phyloP scores from a whole-genome alignment of 805 yeast species.

The Lipomyces orientalis region DNA sequence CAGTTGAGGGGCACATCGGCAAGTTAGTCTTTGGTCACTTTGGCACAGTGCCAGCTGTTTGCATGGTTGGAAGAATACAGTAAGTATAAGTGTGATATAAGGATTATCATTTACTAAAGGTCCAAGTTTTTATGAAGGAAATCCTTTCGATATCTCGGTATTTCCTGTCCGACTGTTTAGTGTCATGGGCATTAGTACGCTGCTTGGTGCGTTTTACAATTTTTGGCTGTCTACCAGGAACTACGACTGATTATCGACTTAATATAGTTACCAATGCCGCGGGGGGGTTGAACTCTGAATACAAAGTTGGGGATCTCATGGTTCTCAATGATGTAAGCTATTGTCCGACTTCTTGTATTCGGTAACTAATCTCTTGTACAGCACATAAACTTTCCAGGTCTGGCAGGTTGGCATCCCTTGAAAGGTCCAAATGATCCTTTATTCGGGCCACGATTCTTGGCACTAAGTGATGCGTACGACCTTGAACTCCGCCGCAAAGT shows the following conservation, averaged over 20 bases:
- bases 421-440: conserved; percentile 82
- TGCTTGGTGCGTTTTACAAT: conserved; percentile 56
- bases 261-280: conserved; percentile 80
- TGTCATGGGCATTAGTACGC: conserved; percentile 61
- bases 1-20: conserved; percentile 88
- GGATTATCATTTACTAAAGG: neutral
- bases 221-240: neutral
- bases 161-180: conserved; percentile 83
- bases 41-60: conserved; percentile 79
- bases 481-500: conserved; percentile 68
- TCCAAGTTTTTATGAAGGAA: conserved; percentile 73
- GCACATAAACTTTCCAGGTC: conserved; percentile 89
- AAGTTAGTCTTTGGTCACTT: conserved; percentile 77
- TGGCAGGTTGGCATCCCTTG: conserved; percentile 85
- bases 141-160: conserved; percentile 77
- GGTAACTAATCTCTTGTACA: conserved; percentile 11
- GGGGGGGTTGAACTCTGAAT: conserved; percentile 77
- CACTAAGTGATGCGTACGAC: conserved; percentile 89
- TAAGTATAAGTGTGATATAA: conserved; percentile 29
- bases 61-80: conserved; percentile 94
- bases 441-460: conserved; percentile 86
- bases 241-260: conserved; percentile 2
- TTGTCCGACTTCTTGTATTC: neutral
- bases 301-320: conserved; percentile 88
- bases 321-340: conserved; percentile 64